Base-by-base conservation (phyloP, 345 rosid genomes). In the Lagerstroemia speciosa region DNA sequence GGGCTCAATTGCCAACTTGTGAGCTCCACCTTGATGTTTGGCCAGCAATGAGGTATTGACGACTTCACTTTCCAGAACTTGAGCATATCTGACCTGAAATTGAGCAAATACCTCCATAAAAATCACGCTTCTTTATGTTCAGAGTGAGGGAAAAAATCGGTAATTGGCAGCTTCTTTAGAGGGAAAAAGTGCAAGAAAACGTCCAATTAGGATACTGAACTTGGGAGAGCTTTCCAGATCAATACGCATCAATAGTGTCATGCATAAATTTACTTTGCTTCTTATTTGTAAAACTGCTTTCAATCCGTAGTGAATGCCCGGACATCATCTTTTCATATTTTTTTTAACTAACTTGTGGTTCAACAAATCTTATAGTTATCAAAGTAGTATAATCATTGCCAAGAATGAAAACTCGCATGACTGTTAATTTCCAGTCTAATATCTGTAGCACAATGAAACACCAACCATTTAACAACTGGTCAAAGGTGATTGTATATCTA, bases 1-100 rank as follows among this genome's bases (percentile, higher is more conserved):
- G 55, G 97, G 97, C 72, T 89, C 97, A 75, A 89, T 74, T 57
- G 92, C 93, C 76, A 94, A 79, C 70, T 87, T 91, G 82, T 91
- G 96, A 62, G 85, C 96, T 71, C 85, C 71, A 71, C 93, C 85
- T 36, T 77, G 77, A 72, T 94, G 99, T 67, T 66, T 76, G 52
- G 82, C 92, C 40, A 94, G 79, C 73, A 86, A 52, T 62, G 64
- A 62, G 64, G 92, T 86, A 68, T 84, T 70, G 62, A 89, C 96
- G 64, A 55, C 68, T 30, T 84, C 97, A 82, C 75, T 30, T 66
- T 89, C 97, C 34, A 82, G 78, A 75, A 94, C 78, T 52, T 76
- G 85, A 32, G 90, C 89, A 82, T 80, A 85, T 66, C 97, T 88
- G 75, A 88, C 90, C 99, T 93, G 76, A 33, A 72, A 73, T 38